Evolutionary conservation across 2,329 filamentous ascomycete genomes (phyloP), one percentile per base, ranked within the genome.

Genomic region (Colletotrichum karsti): DNA sequence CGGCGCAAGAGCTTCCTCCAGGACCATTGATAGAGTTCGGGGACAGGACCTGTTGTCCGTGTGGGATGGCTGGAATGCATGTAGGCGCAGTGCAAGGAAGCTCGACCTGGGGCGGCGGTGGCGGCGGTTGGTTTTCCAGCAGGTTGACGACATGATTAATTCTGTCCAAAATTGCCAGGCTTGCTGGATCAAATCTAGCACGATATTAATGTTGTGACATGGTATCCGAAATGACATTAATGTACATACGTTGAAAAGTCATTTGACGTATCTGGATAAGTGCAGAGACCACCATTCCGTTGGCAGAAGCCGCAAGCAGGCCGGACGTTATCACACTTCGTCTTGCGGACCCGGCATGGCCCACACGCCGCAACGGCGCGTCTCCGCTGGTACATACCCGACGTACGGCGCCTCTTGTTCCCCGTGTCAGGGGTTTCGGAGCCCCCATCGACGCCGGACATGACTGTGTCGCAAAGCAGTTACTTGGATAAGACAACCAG

Each of bases 321-420:
- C 42, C 77, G 75, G 7, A 74, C 73, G 60, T 80, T 80, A 62
- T 80, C 79, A 69, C 79, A 80, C 57, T 80, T 80, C 22, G 77
- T 80, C 67, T 79, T 78, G 9, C 78, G 70, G 5, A 74, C 74
- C 2, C 79, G 76, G 71, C 79, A 80, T 2, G 78, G 75, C 61
- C 78, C 74, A 33, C 79, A 81, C 4, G 78, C 79, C 24, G 72
- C 75, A 7, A 78, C 69, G 30, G 77, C 78, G 20, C 78, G 73
- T 64, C 78, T 80, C 12, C 79, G 69, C 10, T 59, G 63, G 57
- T 69, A 69, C 57, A 66, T 66, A 22, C 56, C 63, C 13, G 63
- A 61, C 13, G 63, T 62, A 26, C 63, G 63, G 48, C 63, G 63
- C n/a, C 63, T 44, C 41, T 62, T 66, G 39, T 66, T 62, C 20